Evolutionary conservation across 2,329 filamentous ascomycete genomes (phyloP), one percentile per base, ranked within the genome.

Genomic region (Fusarium musae): DNA sequence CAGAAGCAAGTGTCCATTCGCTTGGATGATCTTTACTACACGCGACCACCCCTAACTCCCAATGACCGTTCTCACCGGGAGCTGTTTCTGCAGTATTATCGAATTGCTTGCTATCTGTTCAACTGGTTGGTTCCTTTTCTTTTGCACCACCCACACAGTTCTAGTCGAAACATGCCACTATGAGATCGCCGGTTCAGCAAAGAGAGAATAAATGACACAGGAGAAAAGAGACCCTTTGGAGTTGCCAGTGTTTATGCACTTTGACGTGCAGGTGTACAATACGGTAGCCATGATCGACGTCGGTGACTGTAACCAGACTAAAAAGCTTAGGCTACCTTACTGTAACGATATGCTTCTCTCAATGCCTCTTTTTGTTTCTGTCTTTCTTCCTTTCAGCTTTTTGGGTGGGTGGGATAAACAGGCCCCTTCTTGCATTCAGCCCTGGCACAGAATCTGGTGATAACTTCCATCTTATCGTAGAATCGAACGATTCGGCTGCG

Each of bases 11-110:
- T 52, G 65, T 65, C 62, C 36, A 53, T 52, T 69, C 49, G 66
- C 50, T 63, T 69, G 65, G 75, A 73, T 63, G 75, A 77, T 77
- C 75, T 64, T 67, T 77, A 74, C 75, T 75, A 62, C 70, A 77
- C 72, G 43, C 74, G 75, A 75, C 66, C 46, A 69, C 43, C 47
- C 63, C 61, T 47, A 74, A 58, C 52, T 53, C 57, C 74, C 59
- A 70, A 59, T 65, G 70, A 73, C 70, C 61, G 70, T 73, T 69
- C 47, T 73, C 66, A 71, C 70, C 70, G 59, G 70, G 62, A 73
- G 58, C 66, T 58, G 66, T n/a, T 68, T 70, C 67, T 70, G 66
- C 59, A 70, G 37, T 49, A 70, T 56, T 34, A 44, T 49, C 43
- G 23, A 46, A 32, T 34, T 59, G n/a, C 36, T 32, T 40, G 32